These are phyloP conservation scores for Hypoxylon sp. DNA, from an alignment of 2,329 filamentous ascomycete genomes.

Conservation along the genomic window DNA sequence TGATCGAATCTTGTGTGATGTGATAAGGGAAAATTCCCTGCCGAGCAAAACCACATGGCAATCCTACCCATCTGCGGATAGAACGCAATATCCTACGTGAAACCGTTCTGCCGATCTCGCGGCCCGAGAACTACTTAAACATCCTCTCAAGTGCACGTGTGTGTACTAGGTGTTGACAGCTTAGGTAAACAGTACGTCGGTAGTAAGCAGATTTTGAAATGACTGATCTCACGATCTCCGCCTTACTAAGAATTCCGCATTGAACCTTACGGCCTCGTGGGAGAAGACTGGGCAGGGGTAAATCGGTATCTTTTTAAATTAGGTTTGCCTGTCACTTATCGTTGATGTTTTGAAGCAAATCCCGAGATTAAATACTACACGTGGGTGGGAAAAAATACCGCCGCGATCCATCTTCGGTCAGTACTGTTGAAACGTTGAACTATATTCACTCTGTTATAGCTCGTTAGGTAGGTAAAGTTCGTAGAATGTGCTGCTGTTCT, in stretches of 20 bases:
- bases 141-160: neutral
- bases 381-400: constrained; percentile 7
- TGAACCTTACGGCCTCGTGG: constrained; percentile 18
- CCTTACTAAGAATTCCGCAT: constrained; percentile 14
- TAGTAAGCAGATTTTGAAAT: constrained; percentile 25
- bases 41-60: constrained; percentile 32
- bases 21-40: constrained; percentile 23
- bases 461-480: neutral
- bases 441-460: neutral
- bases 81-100: neutral
- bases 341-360: constrained; percentile 9
- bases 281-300: constrained; percentile 13
- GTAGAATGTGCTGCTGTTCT: neutral
- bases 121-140: neutral
- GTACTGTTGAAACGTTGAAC: neutral
- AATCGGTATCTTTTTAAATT: constrained; percentile 21
- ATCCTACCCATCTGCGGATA: constrained; percentile 13
- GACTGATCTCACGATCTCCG: constrained; percentile 10
- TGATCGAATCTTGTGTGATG: constrained; percentile 31
- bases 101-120: constrained; percentile 12
- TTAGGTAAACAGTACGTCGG: constrained; percentile 17
- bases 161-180: neutral
- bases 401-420: neutral
- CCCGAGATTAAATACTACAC: constrained; percentile 5
- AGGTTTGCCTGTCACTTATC: neutral